Base-by-base conservation (phyloP, 106 monocot species). In the Agapanthus africanus region DNA sequence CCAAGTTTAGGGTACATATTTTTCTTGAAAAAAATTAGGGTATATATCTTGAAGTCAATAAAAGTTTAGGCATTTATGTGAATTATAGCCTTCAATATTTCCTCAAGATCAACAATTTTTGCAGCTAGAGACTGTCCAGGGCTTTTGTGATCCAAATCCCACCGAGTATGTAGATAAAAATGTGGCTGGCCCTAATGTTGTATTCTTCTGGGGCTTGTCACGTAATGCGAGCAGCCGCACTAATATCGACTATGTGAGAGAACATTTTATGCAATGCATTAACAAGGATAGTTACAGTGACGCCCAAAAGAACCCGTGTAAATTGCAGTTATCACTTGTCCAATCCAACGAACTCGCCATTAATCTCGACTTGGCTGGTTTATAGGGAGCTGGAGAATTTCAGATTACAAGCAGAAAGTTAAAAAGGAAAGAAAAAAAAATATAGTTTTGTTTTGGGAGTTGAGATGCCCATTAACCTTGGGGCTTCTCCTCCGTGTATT, bases 141-240 rank as follows among this genome's bases (percentile, higher is more conserved):
- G 66, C 9, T 70, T 59, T 23, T 79, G 85, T 27, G 85, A 85
- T 62, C 85, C 85, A 32, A 79, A 81, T 37, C 78, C 85, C 13
- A 76, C 64, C 3, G 85, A 85, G 26, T 72, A 81, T 59, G 66
- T 79, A 7, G 79, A 81, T 73, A 78, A 81, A 23, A 63, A 65
- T 40, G 59, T 76, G 9, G 19, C 59, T 1, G 79, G 71, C 40
- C 81, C 78, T 9, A 81, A 81, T 19, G 49, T 23, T 34, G 75
- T 85, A 7, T 85, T 74, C 60, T 81, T 73, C 66, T 85, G 81
- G 85, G 85, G 81, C 32, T 67, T 85, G 70, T 70, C 68, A 30
- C 16, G 33, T 34, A 64, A 51, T 37, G 37, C 14, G 27, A 26
- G 46, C 2, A 15, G 50, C 4, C n/a, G n/a, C n/a, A 18, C 65